phyloP scores from a whole-genome alignment of 805 yeast species.

The Millerago galiae region DNA sequence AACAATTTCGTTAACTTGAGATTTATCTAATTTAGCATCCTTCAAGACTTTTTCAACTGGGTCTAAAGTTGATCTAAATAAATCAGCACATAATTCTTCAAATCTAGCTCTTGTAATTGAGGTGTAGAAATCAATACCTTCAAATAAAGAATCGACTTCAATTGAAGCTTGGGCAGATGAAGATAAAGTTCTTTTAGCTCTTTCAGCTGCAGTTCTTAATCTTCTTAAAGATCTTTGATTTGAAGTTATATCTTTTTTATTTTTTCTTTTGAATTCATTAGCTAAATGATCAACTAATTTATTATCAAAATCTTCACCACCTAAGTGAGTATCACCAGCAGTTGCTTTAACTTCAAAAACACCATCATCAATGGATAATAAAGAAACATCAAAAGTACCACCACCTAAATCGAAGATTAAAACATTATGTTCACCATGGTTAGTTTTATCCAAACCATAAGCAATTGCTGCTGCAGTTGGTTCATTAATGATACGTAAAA shows the following conservation, averaged over 20 bases:
- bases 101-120: conserved; percentile 98
- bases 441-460: conserved; percentile 74
- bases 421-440: conserved; percentile 77
- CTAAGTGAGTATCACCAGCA: conserved; percentile 76
- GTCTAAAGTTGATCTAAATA: conserved; percentile 90
- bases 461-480: conserved; percentile 99
- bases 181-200: conserved; percentile 98
- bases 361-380: conserved; percentile 91
- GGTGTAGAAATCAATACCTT: conserved; percentile 97
- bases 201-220: conserved; percentile 97
- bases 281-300: conserved; percentile 91
- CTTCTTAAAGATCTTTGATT: conserved; percentile 98
- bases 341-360: conserved; percentile 97
- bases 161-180: conserved; percentile 95
- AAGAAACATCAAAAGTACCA: conserved; percentile 97
- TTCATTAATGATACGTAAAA: conserved; percentile 90
- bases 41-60: conserved; percentile 96
- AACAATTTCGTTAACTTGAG: conserved; percentile 89
- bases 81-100: conserved; percentile 94
- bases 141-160: conserved; percentile 93
- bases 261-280: conserved; percentile 95
- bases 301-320: conserved; percentile 99
- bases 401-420: conserved; percentile 96
- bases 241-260: conserved; percentile 86
- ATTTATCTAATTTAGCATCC: conserved; percentile 90